Base-by-base conservation (phyloP, 495 filamentous ascomycete genomes). In the Aspergillus taichungensis region DNA sequence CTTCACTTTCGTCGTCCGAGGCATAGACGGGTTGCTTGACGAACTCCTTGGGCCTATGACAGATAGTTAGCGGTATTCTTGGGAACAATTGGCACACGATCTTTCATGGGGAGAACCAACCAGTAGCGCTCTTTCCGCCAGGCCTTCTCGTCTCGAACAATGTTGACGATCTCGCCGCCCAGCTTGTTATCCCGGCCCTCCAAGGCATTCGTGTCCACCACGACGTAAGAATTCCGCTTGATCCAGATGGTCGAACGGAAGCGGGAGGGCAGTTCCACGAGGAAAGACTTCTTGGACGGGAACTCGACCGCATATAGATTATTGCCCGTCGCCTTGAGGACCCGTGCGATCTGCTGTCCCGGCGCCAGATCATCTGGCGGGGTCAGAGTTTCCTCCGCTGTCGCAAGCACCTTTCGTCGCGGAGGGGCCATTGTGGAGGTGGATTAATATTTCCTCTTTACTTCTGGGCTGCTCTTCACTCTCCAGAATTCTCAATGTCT, bases 181-280 rank as follows among this genome's bases (percentile, higher is more conserved):
- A 95, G 74, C 67, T 86, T 90, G 54, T 88, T 91, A 27, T 80
- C 77, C 40, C 83, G 72, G n/a, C 73, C 76, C 27, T 78, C 78
- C 31, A 83, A 73, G 8, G 77, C 71, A 29, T 73, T 71, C 28
- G 80, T 79, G 47, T 96, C 86, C 13, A 96, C 74, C 12, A 96
- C 62, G 14, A 96, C 87, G 62, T 84, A 96, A 0, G 88, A 87
- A 7, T 87, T 84, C 3, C 86, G 81, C 52, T 82, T 85, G 57
- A 96, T 82, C 85, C 88, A 95, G 49, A 96, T 84, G 10, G 86
- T 87, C 40, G 84, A 88, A 39, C 89, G 87, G 57, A 97, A 96
- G 7, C 82, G 76, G 0, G 84, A 61, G 3, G 81, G 79, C 36
- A 97, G 74, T 68, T 95, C 90, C 14, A 85, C 84, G 5, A 95